Evolutionary conservation across 441 rosid genomes (phyloP).

Genomic region (Jatropha podagrica): DNA sequence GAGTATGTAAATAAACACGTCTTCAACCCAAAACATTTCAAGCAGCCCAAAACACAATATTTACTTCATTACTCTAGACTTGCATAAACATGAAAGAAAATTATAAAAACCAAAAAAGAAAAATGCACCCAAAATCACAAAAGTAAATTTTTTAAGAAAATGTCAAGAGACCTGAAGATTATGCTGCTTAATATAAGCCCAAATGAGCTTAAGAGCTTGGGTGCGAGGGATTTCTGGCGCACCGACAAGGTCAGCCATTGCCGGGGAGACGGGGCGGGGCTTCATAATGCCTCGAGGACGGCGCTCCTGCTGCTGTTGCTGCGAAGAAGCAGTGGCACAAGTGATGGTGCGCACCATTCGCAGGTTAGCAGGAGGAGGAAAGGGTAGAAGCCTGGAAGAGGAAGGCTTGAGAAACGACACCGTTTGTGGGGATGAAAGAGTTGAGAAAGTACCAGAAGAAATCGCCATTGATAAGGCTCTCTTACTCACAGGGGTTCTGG

Average conservation of each 20-base stretch:
- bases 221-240: slow-evolving; percentile 80
- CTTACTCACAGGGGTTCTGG: slow-evolving; percentile 1
- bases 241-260: slow-evolving; percentile 83
- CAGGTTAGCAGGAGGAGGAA: slow-evolving; percentile 24
- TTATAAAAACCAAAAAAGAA: neutral
- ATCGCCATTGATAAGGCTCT: slow-evolving; percentile 41
- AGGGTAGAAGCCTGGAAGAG: slow-evolving; percentile 6
- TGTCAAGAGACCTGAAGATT: slow-evolving; percentile 67
- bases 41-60: neutral
- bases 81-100: slow-evolving; percentile 3
- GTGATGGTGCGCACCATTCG: slow-evolving; percentile 42
- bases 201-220: slow-evolving; percentile 74
- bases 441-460: slow-evolving; percentile 46
- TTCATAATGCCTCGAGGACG: slow-evolving; percentile 80
- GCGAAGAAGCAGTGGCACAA: slow-evolving; percentile 49
- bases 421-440: slow-evolving; percentile 38
- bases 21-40: too few relatives aligned
- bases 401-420: slow-evolving; percentile 32
- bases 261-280: slow-evolving; percentile 78
- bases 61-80: neutral
- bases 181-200: slow-evolving; percentile 82
- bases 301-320: slow-evolving; percentile 45
- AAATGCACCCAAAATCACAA: neutral
- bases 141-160: neutral
- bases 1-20: too few relatives aligned